Evolutionary conservation across 495 filamentous ascomycete species (phyloP).

Genomic region (Mycothermus thermophilus): DNA sequence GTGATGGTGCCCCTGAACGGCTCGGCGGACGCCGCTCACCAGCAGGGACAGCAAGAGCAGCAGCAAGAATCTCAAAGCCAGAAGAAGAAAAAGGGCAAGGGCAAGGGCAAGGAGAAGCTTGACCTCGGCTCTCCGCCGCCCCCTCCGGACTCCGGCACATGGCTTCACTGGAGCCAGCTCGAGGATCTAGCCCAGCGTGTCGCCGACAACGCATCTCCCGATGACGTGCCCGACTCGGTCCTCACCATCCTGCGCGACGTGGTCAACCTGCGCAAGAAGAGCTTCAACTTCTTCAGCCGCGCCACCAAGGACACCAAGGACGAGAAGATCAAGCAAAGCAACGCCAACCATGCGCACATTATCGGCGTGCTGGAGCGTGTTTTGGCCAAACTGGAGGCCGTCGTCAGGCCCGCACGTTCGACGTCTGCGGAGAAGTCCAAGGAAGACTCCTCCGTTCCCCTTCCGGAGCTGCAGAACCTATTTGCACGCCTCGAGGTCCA

Average conservation of each 20-base stretch:
- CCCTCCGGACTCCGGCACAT: constrained; percentile 1
- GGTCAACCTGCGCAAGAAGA: constrained; percentile 16
- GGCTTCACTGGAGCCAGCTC: constrained; percentile 13
- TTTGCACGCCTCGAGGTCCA: constrained; percentile 17
- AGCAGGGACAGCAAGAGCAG: neutral
- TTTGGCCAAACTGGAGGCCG: constrained; percentile 10
- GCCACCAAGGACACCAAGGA: constrained; percentile 7
- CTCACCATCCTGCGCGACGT: constrained; percentile 18
- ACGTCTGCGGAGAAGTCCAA: neutral
- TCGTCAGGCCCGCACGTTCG: constrained; percentile 1
- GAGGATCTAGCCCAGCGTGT: constrained; percentile 11
- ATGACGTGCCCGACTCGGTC: constrained; percentile 13
- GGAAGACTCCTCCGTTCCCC: neutral
- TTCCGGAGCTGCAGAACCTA: constrained; percentile 17
- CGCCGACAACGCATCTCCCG: constrained; percentile 10
- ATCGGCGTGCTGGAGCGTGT: constrained; percentile 16
- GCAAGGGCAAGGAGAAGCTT: neutral
- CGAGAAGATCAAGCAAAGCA: constrained; percentile 11
- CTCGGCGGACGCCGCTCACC: neutral
- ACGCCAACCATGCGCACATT: constrained; percentile 14
- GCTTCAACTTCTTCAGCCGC: constrained; percentile 12
- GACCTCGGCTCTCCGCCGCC: neutral
- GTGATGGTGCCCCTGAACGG: too few relatives aligned
- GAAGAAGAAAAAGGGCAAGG: constrained; percentile 8
- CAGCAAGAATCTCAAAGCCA: neutral